phyloP scores from a whole-genome alignment of 2,329 filamentous ascomycete genomes.

The Aspergillus sp. region DNA sequence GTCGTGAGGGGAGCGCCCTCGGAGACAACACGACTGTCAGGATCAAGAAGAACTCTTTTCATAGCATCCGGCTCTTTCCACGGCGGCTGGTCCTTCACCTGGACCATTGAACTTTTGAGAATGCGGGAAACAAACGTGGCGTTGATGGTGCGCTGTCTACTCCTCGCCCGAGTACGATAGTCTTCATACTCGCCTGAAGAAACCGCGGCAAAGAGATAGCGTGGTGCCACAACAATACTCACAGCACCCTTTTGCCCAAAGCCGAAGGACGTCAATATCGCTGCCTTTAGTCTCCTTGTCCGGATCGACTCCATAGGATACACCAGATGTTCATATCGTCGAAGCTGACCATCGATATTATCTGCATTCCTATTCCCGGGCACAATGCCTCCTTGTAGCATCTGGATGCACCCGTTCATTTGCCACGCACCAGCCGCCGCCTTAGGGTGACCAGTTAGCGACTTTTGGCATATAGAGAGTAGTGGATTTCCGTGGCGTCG shows the following conservation, averaged over 20 bases:
- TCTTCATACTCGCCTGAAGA: constrained; percentile 6
- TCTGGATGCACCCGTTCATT: constrained; percentile 94
- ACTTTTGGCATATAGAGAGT: constrained; percentile 92
- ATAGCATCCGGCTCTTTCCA: constrained; percentile 11
- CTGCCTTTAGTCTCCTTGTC: constrained; percentile 30
- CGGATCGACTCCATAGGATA: constrained; percentile 29
- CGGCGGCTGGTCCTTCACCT: constrained; percentile 14
- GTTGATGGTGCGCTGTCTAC: constrained; percentile 10
- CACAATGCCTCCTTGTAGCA: constrained; percentile 84
- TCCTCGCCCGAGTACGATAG: constrained; percentile 10
- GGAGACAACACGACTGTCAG: constrained; percentile 6
- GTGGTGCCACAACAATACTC: constrained; percentile 35
- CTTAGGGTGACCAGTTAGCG: constrained; percentile 94
- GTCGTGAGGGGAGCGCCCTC: background rate
- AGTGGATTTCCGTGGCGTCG: constrained; percentile 92
- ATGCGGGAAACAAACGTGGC: constrained; percentile 11
- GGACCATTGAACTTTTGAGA: constrained; percentile 13
- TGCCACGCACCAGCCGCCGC: constrained; percentile 98
- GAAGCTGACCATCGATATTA: constrained; percentile 66
- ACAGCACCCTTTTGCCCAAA: constrained; percentile 47
- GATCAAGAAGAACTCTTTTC: constrained; percentile 14
- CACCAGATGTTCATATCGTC: constrained; percentile 29
- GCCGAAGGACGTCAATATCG: constrained; percentile 43
- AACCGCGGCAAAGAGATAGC: constrained; percentile 34
- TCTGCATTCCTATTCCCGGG: constrained; percentile 96